phyloP scores from a whole-genome alignment of 2,329 filamentous ascomycete genomes.

The Neofusicoccum kwambonambiense region DNA sequence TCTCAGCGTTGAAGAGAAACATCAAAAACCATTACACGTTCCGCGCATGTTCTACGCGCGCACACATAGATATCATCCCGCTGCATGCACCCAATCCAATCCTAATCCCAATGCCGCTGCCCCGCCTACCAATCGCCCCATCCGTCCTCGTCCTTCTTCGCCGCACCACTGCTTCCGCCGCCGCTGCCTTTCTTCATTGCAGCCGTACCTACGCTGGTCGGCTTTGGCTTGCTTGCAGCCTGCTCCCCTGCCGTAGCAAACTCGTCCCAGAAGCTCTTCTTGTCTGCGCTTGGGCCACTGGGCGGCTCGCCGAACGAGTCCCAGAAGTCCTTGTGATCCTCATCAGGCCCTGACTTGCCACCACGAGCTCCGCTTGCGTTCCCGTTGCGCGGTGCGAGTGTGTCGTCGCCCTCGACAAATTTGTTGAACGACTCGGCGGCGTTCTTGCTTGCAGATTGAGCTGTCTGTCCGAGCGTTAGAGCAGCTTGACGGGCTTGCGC shows the following conservation, averaged over 20 bases:
- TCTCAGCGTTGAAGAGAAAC: neutral
- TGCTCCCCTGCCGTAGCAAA: constrained; percentile 38
- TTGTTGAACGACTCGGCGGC: constrained; percentile 78
- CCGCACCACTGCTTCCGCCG: constrained; percentile 24
- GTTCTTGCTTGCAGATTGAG: constrained; percentile 64
- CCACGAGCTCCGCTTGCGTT: constrained; percentile 24
- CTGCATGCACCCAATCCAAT: constrained; percentile 16
- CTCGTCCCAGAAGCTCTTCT: constrained; percentile 56
- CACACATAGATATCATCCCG: neutral
- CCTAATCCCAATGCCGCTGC: constrained; percentile 3
- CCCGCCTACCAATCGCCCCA: constrained; percentile 55
- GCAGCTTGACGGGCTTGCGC: constrained; percentile 60
- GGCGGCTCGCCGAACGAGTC: constrained; percentile 78
- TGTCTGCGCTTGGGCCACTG: constrained; percentile 45
- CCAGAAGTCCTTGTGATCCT: constrained; percentile 81
- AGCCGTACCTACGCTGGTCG: constrained; percentile 60
- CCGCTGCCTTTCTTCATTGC: constrained; percentile 56
- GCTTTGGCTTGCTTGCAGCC: constrained; percentile 38
- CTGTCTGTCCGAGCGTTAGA: constrained; percentile 58
- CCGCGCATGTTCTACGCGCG: neutral
- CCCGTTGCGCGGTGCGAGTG: constrained; percentile 11
- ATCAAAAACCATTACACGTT: neutral
- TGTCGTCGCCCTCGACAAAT: constrained; percentile 76
- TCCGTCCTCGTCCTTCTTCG: constrained; percentile 54
- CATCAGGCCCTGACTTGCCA: constrained; percentile 14